Percentiles rank a stretch among this genome's conserved stretches.
Conservation (phyloP, 2,329 filamentous ascomycete species). For the Aspergillus pseudotamarii region DNA sequence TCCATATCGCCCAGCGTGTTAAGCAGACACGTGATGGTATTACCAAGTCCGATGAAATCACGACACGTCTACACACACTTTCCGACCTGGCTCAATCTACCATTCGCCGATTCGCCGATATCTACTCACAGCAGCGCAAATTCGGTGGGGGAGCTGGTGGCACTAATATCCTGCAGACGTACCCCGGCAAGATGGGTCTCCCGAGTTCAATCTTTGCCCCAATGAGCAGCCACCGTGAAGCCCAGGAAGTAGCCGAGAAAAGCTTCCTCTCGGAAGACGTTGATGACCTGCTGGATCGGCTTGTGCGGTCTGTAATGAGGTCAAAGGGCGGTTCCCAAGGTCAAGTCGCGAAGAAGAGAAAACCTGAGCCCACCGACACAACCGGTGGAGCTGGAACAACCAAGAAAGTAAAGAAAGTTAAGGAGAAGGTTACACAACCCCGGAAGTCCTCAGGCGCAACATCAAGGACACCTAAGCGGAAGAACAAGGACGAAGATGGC, state of each 20-base stretch:
- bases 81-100: conserved; percentile 84
- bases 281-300: conserved; percentile 74
- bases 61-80: conserved; percentile 71
- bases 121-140: conserved; percentile 70
- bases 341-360: conserved; percentile 44
- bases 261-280: conserved; percentile 78
- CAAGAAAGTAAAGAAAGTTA: conserved; percentile 36
- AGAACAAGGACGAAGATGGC: conserved; percentile 42
- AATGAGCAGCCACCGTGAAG: conserved; percentile 74
- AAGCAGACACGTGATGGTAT: conserved; percentile 88
- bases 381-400: conserved; percentile 27
- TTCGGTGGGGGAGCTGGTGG: conserved; percentile 43
- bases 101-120: conserved; percentile 83
- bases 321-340: conserved; percentile 46
- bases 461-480: conserved; percentile 39
- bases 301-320: conserved; percentile 72
- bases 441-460: conserved; percentile 39
- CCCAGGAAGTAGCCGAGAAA: conserved; percentile 83
- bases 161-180: conserved; percentile 71
- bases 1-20: conserved; percentile 87
- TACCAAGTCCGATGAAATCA: conserved; percentile 52
- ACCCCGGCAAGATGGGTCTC: conserved; percentile 76
- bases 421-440: conserved; percentile 29
- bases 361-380: conserved; percentile 37
- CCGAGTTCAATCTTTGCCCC: conserved; percentile 77